Percentiles rank a stretch among this genome's conserved stretches.
Evolutionary conservation across 2,329 filamentous ascomycete genomes (phyloP).

Genomic region (Hypoxylon sp.): DNA sequence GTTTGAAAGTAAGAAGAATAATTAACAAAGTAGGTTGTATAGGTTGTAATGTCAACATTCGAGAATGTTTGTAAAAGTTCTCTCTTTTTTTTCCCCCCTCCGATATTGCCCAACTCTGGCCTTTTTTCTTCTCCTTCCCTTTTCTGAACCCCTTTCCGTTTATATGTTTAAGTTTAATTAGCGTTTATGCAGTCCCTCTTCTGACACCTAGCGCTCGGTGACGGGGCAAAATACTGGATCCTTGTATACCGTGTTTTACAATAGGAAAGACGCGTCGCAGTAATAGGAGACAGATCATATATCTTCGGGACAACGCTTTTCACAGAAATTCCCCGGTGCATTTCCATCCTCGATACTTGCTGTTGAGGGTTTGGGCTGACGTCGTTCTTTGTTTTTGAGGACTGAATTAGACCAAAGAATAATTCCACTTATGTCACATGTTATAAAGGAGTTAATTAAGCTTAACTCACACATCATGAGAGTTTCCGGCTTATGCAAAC

Average conservation of each 20-base stretch:
- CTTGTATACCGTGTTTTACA: constrained; percentile 43
- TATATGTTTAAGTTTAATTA: constrained; percentile 41
- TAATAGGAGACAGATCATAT: constrained; percentile 28
- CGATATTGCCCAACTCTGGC: constrained; percentile 10
- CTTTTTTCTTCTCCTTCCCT: constrained; percentile 16
- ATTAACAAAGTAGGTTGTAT: not conserved
- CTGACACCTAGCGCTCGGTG: constrained; percentile 30
- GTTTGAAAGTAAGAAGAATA: constrained; percentile 27
- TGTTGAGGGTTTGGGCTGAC: constrained; percentile 1
- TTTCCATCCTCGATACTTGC: constrained; percentile 6
- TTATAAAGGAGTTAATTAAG: constrained; percentile 16
- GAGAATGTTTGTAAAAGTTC: constrained; percentile 23
- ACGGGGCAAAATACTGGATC: constrained; percentile 35
- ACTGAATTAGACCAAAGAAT: constrained; percentile 18
- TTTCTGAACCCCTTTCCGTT: constrained; percentile 34
- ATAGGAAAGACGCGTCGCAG: constrained; percentile 38
- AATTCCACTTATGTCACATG: constrained; percentile 22
- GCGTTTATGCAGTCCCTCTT: constrained; percentile 33
- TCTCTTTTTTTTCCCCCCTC: not conserved
- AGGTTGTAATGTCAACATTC: constrained; percentile 19
- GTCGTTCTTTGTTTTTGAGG: constrained; percentile 26
- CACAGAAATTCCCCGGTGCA: constrained; percentile 3
- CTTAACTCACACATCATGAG: constrained; percentile 16
- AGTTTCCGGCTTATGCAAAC: constrained; percentile 7
- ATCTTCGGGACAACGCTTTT: constrained; percentile 15